Percentiles rank a stretch among this genome's conserved stretches.
Conservation (phyloP, 352 stramenopile genomes). For the Phytopythium oedochilum region DNA sequence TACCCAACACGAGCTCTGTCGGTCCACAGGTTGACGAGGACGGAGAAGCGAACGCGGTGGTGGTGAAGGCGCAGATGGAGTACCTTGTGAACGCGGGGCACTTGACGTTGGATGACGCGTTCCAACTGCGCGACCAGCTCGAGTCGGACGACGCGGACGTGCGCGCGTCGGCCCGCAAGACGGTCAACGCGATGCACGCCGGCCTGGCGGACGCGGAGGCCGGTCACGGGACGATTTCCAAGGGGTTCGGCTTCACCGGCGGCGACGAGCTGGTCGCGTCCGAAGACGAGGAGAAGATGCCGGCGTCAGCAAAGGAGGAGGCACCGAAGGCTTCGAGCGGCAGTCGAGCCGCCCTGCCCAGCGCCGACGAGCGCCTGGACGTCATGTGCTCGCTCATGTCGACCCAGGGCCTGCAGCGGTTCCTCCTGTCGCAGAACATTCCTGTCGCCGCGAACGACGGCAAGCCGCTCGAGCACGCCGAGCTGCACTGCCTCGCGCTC, state of each 20-base stretch:
- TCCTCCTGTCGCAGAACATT: conserved; percentile 55
- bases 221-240: conserved; percentile 14
- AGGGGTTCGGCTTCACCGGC: conserved; percentile 24
- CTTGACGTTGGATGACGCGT: conserved; percentile 63
- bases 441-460: conserved; percentile 19
- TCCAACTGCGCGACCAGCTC: conserved; percentile 61
- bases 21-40: background rate
- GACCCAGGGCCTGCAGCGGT: conserved; percentile 51
- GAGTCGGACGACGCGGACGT: conserved; percentile 40
- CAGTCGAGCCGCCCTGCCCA: background rate
- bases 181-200: conserved; percentile 57
- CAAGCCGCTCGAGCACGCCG: conserved; percentile 34
- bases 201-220: conserved; percentile 31
- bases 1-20: conserved; percentile 4
- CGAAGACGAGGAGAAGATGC: conserved; percentile 9
- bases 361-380: conserved; percentile 41
- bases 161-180: conserved; percentile 47
- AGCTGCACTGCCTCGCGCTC: conserved; percentile 50
- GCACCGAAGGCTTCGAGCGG: background rate
- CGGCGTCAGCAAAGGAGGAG: background rate
- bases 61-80: conserved; percentile 73
- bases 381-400: conserved; percentile 81
- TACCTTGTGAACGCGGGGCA: conserved; percentile 62
- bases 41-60: conserved; percentile 24
- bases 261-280: conserved; percentile 7